Evolutionary conservation across 495 filamentous ascomycete genomes (phyloP).

Genomic region (Halenospora varia): DNA sequence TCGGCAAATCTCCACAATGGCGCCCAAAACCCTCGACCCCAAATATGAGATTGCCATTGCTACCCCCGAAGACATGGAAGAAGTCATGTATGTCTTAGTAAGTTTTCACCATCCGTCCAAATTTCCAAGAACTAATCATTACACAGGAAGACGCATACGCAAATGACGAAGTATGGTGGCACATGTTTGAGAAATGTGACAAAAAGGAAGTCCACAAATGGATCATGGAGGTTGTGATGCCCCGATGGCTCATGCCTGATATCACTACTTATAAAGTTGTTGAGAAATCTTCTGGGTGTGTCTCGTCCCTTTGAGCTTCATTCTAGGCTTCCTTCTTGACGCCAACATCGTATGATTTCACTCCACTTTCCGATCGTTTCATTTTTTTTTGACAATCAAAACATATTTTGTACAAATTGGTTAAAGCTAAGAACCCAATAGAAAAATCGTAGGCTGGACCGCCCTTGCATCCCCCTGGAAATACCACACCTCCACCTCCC

Average conservation of each 20-base stretch:
- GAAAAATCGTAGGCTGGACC: constrained; percentile 15
- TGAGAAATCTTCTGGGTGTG: constrained; percentile 12
- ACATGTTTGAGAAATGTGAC: neutral
- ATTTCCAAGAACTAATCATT: too few relatives aligned
- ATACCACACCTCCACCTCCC: neutral
- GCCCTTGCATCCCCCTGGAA: constrained; percentile 12
- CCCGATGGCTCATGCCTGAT: constrained; percentile 12
- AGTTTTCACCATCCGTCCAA: too few relatives aligned
- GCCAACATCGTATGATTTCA: neutral
- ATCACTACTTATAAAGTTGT: constrained; percentile 4
- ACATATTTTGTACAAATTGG: neutral
- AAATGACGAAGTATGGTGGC: constrained; percentile 3
- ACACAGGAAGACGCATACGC: neutral
- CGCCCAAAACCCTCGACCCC: constrained; percentile 1
- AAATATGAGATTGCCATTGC: constrained; percentile 6
- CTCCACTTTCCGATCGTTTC: neutral
- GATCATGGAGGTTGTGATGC: neutral
- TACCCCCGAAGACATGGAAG: neutral
- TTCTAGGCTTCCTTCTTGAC: neutral
- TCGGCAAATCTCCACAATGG: neutral
- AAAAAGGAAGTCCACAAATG: constrained; percentile 3
- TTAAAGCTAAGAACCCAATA: neutral
- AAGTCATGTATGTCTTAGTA: constrained; percentile 5
- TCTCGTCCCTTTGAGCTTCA: too few relatives aligned
- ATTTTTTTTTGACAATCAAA: neutral